Conservation (phyloP, 345 rosid genomes). For the Nephelium lappaceum region DNA sequence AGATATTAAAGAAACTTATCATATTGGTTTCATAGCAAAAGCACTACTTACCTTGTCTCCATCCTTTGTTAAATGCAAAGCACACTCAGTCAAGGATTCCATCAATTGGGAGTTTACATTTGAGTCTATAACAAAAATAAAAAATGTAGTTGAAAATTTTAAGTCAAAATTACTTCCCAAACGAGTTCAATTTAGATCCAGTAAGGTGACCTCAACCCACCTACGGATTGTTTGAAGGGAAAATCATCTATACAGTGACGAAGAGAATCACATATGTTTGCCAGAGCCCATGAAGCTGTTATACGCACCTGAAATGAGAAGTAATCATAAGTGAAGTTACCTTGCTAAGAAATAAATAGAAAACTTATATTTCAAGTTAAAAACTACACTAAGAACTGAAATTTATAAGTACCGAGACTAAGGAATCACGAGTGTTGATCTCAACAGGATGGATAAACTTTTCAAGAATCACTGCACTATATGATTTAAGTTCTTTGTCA, state of each 20-base stretch:
- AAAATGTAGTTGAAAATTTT: slow-evolving; percentile 18
- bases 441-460: slow-evolving; percentile 77
- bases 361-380: slow-evolving; percentile 17
- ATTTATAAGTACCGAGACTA: slow-evolving; percentile 58
- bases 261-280: slow-evolving; percentile 84
- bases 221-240: slow-evolving; percentile 37
- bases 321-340: slow-evolving; percentile 22
- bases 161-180: slow-evolving; percentile 2
- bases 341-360: slow-evolving; percentile 17
- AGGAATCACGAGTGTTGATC: slow-evolving; percentile 65
- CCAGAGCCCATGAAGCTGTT: slow-evolving; percentile 95
- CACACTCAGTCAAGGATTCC: slow-evolving; percentile 60
- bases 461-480: slow-evolving; percentile 77
- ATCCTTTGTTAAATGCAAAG: slow-evolving; percentile 75
- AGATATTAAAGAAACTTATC: background rate
- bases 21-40: background rate
- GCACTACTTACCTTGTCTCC: slow-evolving; percentile 81
- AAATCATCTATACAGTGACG: slow-evolving; percentile 52
- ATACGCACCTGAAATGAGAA: slow-evolving; percentile 68
- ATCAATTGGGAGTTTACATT: slow-evolving; percentile 33
- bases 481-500: slow-evolving; percentile 43
- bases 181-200: slow-evolving; percentile 5
- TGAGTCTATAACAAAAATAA: slow-evolving; percentile 38
- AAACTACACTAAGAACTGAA: slow-evolving; percentile 14
- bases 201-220: slow-evolving; percentile 32